Conservation (phyloP, 768 basidiomycete species). For the Russula lepida region DNA sequence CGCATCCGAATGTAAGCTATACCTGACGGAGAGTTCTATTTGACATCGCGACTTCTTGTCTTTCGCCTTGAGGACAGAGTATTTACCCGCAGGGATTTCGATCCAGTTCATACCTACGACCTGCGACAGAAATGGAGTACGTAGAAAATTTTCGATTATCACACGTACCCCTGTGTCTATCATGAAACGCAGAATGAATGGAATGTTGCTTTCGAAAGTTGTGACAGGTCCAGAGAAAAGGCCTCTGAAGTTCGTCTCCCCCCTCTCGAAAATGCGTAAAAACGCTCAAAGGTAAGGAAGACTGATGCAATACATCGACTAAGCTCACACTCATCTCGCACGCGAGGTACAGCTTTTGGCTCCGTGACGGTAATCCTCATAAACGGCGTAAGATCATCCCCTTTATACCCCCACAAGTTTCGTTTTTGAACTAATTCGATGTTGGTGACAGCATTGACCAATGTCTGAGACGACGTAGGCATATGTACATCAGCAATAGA, state of each 20-base stretch:
- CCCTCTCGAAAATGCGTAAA: conserved; percentile 46
- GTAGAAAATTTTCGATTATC: not conserved
- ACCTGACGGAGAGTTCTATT: conserved; percentile 77
- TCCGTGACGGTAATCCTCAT: conserved; percentile 75
- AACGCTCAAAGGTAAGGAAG: conserved; percentile 10
- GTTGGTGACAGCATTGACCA: conserved; percentile 34
- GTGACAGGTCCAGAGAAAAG: conserved; percentile 40
- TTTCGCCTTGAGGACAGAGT: conserved; percentile 48
- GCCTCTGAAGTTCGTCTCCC: conserved; percentile 42
- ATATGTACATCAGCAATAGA: not conserved
- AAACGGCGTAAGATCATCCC: conserved; percentile 73
- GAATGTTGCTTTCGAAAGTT: conserved; percentile 93
- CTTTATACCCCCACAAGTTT: conserved; percentile 81
- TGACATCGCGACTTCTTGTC: conserved; percentile 77
- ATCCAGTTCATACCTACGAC: conserved; percentile 99
- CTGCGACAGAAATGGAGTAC: conserved; percentile 30
- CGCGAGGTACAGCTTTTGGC: conserved; percentile 71
- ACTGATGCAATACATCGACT: conserved; percentile 21
- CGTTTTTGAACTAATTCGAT: conserved; percentile 57
- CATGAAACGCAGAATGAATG: conserved; percentile 91
- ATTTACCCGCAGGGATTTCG: conserved; percentile 79
- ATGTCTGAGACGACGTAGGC: not conserved
- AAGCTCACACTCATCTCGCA: conserved; percentile 69
- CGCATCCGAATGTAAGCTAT: conserved; percentile 18
- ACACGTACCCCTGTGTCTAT: conserved; percentile 78